These are phyloP conservation scores for Purshia tridentata DNA, from an alignment of 306 rosid genomes.

Conservation along the genomic window DNA sequence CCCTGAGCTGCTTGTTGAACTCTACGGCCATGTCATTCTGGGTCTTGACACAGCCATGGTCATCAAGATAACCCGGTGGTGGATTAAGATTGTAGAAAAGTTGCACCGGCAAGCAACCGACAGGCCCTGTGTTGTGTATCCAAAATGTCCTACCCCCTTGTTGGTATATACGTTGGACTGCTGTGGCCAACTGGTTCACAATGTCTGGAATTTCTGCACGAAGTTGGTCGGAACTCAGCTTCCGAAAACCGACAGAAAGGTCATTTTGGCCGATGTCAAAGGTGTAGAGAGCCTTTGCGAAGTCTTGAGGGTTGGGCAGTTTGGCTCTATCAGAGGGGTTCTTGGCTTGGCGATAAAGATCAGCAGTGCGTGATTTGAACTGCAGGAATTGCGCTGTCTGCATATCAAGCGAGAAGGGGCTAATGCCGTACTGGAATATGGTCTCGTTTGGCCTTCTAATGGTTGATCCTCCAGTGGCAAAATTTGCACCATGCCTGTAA, in stretches of 20 bases:
- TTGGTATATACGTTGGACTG: slow-evolving; percentile 57
- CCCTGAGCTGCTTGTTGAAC: slow-evolving; percentile 69
- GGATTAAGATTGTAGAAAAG: slow-evolving; percentile 64
- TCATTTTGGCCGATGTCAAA: slow-evolving; percentile 95
- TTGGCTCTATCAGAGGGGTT: slow-evolving; percentile 44
- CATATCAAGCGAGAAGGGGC: slow-evolving; percentile 83
- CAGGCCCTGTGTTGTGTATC: slow-evolving; percentile 92
- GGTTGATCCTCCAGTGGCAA: slow-evolving; percentile 95
- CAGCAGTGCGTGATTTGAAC: slow-evolving; percentile 64
- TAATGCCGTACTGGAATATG: slow-evolving; percentile 72
- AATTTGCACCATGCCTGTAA: slow-evolving; percentile 84
- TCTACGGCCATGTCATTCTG: slow-evolving; percentile 68
- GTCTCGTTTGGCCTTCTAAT: slow-evolving; percentile 81
- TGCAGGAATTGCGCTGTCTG: slow-evolving; percentile 64
- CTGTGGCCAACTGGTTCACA: slow-evolving; percentile 66
- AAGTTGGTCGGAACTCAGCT: slow-evolving; percentile 59
- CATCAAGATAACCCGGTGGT: slow-evolving; percentile 57
- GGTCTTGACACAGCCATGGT: slow-evolving; percentile 60
- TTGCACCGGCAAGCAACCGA: slow-evolving; percentile 79
- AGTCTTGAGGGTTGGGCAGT: slow-evolving; percentile 77
- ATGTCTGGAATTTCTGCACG: slow-evolving; percentile 71
- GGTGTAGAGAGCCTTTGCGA: slow-evolving; percentile 80
- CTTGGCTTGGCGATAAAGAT: slow-evolving; percentile 66
- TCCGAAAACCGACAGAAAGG: slow-evolving; percentile 75
- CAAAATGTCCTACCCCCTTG: slow-evolving; percentile 86